Percentiles rank a stretch among this genome's conserved stretches.
These are phyloP conservation scores for Fusarium algeriense DNA, from an alignment of 2,329 filamentous ascomycete genomes.

Conservation along the genomic window DNA sequence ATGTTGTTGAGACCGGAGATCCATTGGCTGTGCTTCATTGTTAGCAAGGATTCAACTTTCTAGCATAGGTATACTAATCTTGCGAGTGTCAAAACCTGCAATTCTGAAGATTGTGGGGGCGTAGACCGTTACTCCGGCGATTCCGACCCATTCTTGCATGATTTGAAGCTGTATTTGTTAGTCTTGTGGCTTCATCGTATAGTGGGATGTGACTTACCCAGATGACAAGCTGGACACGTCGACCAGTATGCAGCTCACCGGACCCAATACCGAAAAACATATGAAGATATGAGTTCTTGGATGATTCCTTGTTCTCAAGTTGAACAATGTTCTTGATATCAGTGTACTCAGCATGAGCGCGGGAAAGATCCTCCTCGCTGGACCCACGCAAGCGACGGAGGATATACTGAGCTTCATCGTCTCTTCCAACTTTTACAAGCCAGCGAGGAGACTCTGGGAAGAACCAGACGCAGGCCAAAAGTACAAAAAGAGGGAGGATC, in stretches of 20 bases:
- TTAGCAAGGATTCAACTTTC: too few relatives aligned
- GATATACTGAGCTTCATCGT: constrained; percentile 76
- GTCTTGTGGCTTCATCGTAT: fast-evolving
- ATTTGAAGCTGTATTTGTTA: constrained; percentile 18
- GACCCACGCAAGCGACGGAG: constrained; percentile 73
- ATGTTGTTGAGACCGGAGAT: constrained; percentile 68
- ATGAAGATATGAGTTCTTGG: constrained; percentile 68
- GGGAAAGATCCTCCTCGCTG: constrained; percentile 62
- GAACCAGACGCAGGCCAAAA: constrained; percentile 70
- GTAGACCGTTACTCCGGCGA: constrained; percentile 75
- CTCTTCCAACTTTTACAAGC: constrained; percentile 74
- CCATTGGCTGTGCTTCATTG: constrained; percentile 59
- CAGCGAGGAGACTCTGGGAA: constrained; percentile 78
- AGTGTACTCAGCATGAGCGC: constrained; percentile 72
- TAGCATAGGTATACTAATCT: constrained; percentile 45
- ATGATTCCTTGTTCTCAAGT: constrained; percentile 68
- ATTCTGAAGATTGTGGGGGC: constrained; percentile 72
- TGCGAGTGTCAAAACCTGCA: constrained; percentile 71
- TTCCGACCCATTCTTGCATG: constrained; percentile 55
- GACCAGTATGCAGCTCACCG: constrained; percentile 73
- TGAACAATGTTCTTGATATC: constrained; percentile 71
- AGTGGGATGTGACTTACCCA: constrained; percentile 60
- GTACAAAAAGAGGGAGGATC: constrained; percentile 70
- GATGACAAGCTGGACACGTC: constrained; percentile 76
- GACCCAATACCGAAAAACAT: constrained; percentile 77